A percentile compares a stretch with the other conserved stretches of the same genome.
Conservation (phyloP, 345 rosid genomes). For the Xanthoceras sorbifolium region DNA sequence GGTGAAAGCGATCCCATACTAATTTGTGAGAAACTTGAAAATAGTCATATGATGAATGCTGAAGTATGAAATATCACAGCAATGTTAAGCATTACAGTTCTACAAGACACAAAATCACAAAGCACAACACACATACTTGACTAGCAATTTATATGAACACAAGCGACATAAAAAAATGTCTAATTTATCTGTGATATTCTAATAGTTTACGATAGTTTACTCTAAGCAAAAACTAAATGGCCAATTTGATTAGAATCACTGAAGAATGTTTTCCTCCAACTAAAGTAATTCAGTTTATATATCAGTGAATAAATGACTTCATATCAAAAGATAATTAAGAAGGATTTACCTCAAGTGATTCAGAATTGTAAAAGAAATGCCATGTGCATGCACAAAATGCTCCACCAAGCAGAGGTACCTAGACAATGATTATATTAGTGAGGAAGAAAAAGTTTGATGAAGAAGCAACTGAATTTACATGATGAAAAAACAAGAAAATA, state of each 20-base stretch:
- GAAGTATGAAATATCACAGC: not conserved
- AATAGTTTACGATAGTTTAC: not conserved
- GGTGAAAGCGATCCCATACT: not conserved
- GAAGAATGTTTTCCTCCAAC: not conserved
- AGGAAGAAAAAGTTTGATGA: slow-evolving; percentile 3
- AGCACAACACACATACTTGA: not conserved
- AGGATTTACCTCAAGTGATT: slow-evolving; percentile 79
- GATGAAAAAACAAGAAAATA: not conserved
- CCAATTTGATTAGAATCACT: not conserved
- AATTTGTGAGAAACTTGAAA: not conserved
- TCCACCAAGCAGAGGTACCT: slow-evolving; percentile 97
- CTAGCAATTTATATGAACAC: not conserved
- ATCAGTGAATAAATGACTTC: not conserved
- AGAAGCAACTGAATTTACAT: not conserved
- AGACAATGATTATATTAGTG: slow-evolving; percentile 19
- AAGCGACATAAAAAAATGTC: not conserved
- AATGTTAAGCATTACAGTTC: not conserved
- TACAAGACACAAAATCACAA: not conserved
- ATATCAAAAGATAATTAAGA: not conserved
- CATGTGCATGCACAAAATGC: slow-evolving; percentile 96
- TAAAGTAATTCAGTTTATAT: slow-evolving; percentile 2
- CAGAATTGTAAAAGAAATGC: slow-evolving; percentile 95
- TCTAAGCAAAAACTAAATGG: slow-evolving; percentile 10
- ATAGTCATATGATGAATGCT: not conserved
- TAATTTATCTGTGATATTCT: not conserved